Conservation (phyloP, 306 rosid species). For the Canavalia ensiformis region DNA sequence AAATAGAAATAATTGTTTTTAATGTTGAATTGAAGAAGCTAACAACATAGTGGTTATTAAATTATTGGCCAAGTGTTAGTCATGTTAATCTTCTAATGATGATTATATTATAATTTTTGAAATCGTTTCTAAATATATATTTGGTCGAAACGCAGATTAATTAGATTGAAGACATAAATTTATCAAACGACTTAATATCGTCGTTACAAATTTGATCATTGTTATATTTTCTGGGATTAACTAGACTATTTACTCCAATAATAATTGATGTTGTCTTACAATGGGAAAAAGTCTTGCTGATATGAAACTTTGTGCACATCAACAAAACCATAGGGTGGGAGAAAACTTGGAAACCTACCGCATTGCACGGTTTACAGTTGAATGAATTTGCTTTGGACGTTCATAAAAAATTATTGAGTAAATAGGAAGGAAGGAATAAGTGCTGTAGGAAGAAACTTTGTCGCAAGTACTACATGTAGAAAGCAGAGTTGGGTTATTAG, state of each 20-base stretch:
- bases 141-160: not conserved
- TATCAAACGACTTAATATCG: not conserved
- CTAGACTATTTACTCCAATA: too few relatives aligned
- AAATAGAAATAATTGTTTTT: too few relatives aligned
- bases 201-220: too few relatives aligned
- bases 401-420: conserved; percentile 29
- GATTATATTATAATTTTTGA: not conserved
- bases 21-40: too few relatives aligned
- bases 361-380: not conserved
- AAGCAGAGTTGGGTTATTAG: conserved; percentile 18
- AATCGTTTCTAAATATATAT: not conserved
- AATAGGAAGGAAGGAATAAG: conserved; percentile 44
- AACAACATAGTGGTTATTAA: not conserved
- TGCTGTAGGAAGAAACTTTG: conserved; percentile 28
- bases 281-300: too few relatives aligned
- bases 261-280: too few relatives aligned
- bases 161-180: not conserved
- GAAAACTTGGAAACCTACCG: not conserved
- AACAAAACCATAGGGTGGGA: not conserved
- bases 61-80: not conserved
- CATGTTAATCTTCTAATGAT: not conserved
- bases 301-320: not conserved
- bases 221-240: too few relatives aligned
- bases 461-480: not conserved
- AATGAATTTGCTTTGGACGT: not conserved